These are phyloP conservation scores for Cystobasidium sp. DNA, from an alignment of 1,284 basidiomycete genomes.

Conservation along the genomic window DNA sequence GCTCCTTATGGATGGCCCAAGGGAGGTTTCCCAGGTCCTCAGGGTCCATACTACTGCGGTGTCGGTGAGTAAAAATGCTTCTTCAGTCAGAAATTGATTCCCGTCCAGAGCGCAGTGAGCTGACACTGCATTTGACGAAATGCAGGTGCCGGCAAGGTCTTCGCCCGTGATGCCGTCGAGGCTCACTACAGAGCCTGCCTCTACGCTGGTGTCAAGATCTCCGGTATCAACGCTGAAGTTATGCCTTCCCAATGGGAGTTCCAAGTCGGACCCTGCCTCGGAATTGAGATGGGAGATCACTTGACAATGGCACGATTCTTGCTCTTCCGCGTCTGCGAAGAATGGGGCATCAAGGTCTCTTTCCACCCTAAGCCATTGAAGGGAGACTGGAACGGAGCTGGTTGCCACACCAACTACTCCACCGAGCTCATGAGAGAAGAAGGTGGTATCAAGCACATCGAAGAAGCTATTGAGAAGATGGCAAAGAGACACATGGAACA, in stretches of 20 bases:
- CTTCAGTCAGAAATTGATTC: constrained; percentile 1
- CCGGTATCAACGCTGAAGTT: constrained; percentile 99
- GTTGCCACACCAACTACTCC: constrained; percentile 82
- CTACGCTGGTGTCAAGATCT: constrained; percentile 96
- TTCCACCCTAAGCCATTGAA: constrained; percentile 99
- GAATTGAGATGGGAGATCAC: constrained; percentile 98
- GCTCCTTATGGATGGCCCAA: constrained; percentile 90
- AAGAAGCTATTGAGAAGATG: constrained; percentile 78
- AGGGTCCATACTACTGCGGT: constrained; percentile 99
- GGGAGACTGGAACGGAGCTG: constrained; percentile 99
- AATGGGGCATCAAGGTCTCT: constrained; percentile 89
- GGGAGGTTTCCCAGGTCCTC: constrained; percentile 96
- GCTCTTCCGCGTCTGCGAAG: constrained; percentile 44
- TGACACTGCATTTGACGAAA: constrained; percentile 5
- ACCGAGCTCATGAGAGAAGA: constrained; percentile 89
- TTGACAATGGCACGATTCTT: constrained; percentile 91
- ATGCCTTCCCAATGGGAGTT: constrained; percentile 93
- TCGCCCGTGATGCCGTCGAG: constrained; percentile 98
- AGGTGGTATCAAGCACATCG: constrained; percentile 91
- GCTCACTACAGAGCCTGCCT: constrained; percentile 97
- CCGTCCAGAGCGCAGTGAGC: background rate
- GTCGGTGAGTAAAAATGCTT: constrained; percentile 71
- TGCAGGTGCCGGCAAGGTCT: constrained; percentile 91
- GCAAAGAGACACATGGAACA: constrained; percentile 61
- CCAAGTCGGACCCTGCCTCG: constrained; percentile 56